Percentiles rank a stretch among this genome's conserved stretches.
Conservation (phyloP, 208 protist genomes). For the Acanthamoeba polyphaga region DNA sequence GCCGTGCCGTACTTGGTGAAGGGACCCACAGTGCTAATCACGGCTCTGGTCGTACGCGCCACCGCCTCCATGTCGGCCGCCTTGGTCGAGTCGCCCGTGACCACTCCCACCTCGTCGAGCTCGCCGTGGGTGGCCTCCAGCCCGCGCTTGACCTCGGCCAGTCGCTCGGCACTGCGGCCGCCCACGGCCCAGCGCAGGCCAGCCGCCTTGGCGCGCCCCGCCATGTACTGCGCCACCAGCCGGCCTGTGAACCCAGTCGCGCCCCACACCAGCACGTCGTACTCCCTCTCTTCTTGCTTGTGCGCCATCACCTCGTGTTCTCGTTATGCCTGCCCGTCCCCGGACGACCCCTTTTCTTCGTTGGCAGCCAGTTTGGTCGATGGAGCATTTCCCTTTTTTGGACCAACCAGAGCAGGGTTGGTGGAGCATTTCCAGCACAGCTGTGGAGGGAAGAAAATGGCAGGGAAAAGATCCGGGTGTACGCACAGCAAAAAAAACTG, state of each 20-base stretch:
- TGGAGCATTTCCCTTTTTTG: too few relatives aligned
- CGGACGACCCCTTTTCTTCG: too few relatives aligned
- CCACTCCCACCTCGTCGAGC: background rate
- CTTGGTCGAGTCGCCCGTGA: constrained; percentile 27
- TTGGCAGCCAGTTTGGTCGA: too few relatives aligned
- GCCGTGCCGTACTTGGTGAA: constrained; percentile 78
- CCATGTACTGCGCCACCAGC: constrained; percentile 83
- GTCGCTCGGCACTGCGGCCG: constrained; percentile 70
- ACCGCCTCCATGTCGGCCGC: constrained; percentile 54
- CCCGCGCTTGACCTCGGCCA: background rate
- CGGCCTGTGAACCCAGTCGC: constrained; percentile 87
- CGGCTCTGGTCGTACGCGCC: background rate
- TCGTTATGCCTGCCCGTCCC: too few relatives aligned
- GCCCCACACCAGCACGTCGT: constrained; percentile 85
- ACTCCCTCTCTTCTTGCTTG: constrained; percentile 36
- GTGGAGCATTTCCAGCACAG: too few relatives aligned
- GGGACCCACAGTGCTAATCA: constrained; percentile 78
- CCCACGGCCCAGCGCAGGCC: constrained; percentile 87
- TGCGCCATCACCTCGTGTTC: background rate
- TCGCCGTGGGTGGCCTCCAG: background rate
- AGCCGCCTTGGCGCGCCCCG: constrained; percentile 4
- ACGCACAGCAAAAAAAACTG: too few relatives aligned
- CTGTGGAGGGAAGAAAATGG: too few relatives aligned
- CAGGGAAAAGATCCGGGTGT: too few relatives aligned
- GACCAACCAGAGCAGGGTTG: too few relatives aligned